Conservation (phyloP, 768 basidiomycete genomes). For the Imleria badia region DNA sequence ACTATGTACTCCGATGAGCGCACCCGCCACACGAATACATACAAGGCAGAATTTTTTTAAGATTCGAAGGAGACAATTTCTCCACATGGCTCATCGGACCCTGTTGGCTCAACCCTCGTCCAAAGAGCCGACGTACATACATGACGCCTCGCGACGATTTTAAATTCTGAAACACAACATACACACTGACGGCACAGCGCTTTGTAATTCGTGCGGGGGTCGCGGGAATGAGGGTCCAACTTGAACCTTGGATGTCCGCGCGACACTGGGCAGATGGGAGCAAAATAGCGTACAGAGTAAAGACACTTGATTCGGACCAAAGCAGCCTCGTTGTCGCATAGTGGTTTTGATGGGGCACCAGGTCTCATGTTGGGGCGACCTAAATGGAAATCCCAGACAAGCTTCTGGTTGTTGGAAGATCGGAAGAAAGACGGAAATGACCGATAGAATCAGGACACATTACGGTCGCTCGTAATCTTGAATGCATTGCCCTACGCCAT, state of each 20-base stretch:
- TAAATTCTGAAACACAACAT: conserved; percentile 8
- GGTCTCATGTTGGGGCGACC: neutral
- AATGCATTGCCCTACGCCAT: neutral
- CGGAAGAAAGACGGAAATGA: neutral
- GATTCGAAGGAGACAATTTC: neutral
- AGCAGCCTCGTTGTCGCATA: neutral
- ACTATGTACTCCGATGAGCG: conserved; percentile 13
- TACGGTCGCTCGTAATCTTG: neutral
- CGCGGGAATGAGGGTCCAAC: neutral
- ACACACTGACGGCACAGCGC: neutral
- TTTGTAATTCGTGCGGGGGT: conserved; percentile 3
- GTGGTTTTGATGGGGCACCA: neutral
- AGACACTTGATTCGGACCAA: neutral
- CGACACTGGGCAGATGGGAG: neutral
- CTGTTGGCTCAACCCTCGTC: neutral
- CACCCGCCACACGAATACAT: neutral
- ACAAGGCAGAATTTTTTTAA: neutral
- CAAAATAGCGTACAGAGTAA: neutral
- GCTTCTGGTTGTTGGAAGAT: neutral
- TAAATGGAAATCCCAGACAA: neutral
- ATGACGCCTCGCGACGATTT: neutral
- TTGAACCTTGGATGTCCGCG: neutral
- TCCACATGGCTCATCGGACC: neutral
- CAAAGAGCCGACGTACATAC: neutral
- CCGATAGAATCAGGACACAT: neutral